These are phyloP conservation scores for Zygoascus tannicola DNA, from an alignment of 805 yeast species.

Conservation along the genomic window DNA sequence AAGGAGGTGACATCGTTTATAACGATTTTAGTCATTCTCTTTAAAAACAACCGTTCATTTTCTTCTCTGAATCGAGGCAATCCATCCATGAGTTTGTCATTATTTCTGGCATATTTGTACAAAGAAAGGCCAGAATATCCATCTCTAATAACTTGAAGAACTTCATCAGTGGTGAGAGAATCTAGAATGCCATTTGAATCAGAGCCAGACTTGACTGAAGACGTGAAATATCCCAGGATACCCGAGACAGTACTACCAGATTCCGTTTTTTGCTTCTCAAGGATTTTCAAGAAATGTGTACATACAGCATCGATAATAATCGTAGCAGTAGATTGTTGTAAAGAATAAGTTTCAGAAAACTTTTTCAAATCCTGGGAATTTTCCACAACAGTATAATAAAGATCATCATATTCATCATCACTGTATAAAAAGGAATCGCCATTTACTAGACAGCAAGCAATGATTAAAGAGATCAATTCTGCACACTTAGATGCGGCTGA, in stretches of 20 bases:
- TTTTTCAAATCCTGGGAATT: conserved; percentile 19
- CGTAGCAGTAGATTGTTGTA: conserved; percentile 12
- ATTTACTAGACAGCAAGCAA: conserved; percentile 24
- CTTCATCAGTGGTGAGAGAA: conserved; percentile 22
- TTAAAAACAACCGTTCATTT: conserved; percentile 20
- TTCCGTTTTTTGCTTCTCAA: not conserved
- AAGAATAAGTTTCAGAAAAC: conserved; percentile 15
- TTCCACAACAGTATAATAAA: conserved; percentile 26
- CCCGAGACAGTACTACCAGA: not conserved
- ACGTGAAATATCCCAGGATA: not conserved
- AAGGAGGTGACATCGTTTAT: conserved; percentile 15
- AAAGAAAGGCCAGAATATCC: conserved; percentile 24
- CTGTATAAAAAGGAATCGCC: conserved; percentile 27
- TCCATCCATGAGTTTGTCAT: conserved; percentile 11
- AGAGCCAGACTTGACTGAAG: not conserved
- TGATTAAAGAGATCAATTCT: conserved; percentile 14
- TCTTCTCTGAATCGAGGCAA: conserved; percentile 17
- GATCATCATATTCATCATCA: conserved; percentile 25
- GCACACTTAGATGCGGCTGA: conserved; percentile 10
- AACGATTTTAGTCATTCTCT: conserved; percentile 15
- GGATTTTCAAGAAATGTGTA: not conserved
- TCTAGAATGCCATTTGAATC: not conserved
- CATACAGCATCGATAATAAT: not conserved
- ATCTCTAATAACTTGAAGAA: conserved; percentile 20
- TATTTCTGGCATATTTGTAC: conserved; percentile 11